These are phyloP conservation scores for Fagus sylvatica DNA, from an alignment of 306 rosid species.

Conservation along the genomic window DNA sequence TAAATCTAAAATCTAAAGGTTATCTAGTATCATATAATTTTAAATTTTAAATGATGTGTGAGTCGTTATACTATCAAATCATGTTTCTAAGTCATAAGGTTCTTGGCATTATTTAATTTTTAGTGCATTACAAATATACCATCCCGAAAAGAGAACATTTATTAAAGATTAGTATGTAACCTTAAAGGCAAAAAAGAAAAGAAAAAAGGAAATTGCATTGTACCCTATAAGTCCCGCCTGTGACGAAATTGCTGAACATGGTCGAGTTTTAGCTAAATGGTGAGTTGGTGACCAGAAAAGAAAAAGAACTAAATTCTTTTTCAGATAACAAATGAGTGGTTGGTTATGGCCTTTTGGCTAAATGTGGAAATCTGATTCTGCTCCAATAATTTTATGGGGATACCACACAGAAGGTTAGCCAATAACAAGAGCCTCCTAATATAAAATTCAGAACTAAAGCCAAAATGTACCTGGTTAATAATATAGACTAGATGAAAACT, in stretches of 20 bases:
- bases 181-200: no score
- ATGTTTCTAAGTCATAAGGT: no score
- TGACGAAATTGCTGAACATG: neutral
- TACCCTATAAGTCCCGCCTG: neutral
- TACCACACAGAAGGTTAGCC: neutral
- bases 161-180: no score
- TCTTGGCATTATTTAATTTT: no score
- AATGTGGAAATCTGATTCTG: slow-evolving; percentile 8
- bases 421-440: slow-evolving; percentile 9
- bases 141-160: no score
- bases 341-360: neutral
- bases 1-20: no score
- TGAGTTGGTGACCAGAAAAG: neutral
- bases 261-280: neutral
- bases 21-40: no score
- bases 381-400: slow-evolving; percentile 8
- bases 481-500: neutral
- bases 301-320: neutral
- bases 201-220: no score
- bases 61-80: no score
- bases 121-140: no score
- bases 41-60: no score
- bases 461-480: slow-evolving; percentile 33
- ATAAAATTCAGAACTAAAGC: slow-evolving; percentile 6
- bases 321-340: neutral